A percentile compares a stretch with the other conserved stretches of the same genome.
phyloP scores from a whole-genome alignment of 129 eudicot genomes.

The Kitagawia praeruptora region DNA sequence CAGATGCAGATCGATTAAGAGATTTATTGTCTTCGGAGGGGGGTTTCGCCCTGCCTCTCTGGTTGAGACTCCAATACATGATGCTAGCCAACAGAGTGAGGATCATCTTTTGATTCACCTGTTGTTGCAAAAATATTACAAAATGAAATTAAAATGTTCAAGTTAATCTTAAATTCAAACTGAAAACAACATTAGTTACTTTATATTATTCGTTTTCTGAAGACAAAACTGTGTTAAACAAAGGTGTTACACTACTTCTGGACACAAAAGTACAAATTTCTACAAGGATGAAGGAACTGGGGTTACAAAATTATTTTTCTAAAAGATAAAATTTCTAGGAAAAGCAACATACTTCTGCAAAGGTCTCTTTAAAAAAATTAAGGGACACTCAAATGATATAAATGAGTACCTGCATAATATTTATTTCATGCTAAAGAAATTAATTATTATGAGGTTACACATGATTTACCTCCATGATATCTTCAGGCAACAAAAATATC shows the following conservation, averaged over 20 bases:
- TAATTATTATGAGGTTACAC: background rate
- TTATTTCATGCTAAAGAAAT: background rate
- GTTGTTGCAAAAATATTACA: background rate
- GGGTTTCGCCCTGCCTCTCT: constrained; percentile 18
- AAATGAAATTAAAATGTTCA: background rate
- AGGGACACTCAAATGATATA: background rate
- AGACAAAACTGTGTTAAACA: background rate
- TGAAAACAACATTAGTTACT: background rate
- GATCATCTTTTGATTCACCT: constrained; percentile 39
- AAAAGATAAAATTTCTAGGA: background rate
- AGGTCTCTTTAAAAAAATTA: background rate
- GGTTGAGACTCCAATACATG: constrained; percentile 87
- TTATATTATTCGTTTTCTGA: background rate
- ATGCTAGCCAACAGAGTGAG: constrained; percentile 62
- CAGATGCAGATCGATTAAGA: background rate
- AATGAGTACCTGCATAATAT: background rate
- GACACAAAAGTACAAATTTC: background rate
- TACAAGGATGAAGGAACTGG: background rate
- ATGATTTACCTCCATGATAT: constrained; percentile 46
- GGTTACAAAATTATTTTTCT: background rate
- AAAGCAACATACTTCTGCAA: background rate
- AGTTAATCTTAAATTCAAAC: background rate
- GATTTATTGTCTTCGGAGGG: constrained; percentile 18
- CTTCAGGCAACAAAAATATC: constrained; percentile 76
- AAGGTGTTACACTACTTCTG: background rate